phyloP scores from a whole-genome alignment of 306 rosid species.

The Pueraria montana region DNA sequence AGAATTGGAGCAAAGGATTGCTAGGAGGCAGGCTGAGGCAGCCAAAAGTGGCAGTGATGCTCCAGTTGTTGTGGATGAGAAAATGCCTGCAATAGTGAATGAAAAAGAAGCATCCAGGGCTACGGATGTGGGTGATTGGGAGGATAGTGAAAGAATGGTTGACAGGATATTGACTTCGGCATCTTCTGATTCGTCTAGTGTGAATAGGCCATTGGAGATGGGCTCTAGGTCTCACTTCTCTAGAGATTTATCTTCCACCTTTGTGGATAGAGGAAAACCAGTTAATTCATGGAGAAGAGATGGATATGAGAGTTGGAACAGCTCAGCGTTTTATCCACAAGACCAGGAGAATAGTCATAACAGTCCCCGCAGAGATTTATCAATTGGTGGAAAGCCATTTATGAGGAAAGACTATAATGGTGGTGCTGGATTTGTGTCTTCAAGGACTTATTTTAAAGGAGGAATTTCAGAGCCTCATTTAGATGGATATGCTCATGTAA shows the following conservation, averaged over 20 bases:
- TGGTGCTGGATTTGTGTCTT: slow-evolving; percentile 66
- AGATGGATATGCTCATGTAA: slow-evolving; percentile 67
- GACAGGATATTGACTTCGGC: slow-evolving; percentile 84
- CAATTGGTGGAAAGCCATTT: slow-evolving; percentile 69
- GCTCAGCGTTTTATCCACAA: slow-evolving; percentile 64
- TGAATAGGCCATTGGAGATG: slow-evolving; percentile 71
- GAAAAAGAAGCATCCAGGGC: slow-evolving; percentile 69
- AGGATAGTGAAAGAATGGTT: slow-evolving; percentile 93
- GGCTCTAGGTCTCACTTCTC: slow-evolving; percentile 73
- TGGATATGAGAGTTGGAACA: slow-evolving; percentile 73
- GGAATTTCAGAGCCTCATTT: slow-evolving; percentile 66
- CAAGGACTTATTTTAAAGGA: slow-evolving; percentile 67
- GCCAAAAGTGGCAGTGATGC: slow-evolving; percentile 56
- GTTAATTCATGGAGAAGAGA: slow-evolving; percentile 87
- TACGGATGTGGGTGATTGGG: slow-evolving; percentile 86
- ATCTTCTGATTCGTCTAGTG: slow-evolving; percentile 84
- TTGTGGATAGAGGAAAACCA: slow-evolving; percentile 75
- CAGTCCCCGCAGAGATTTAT: slow-evolving; percentile 64
- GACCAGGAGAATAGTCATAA: slow-evolving; percentile 69
- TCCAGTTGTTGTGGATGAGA: slow-evolving; percentile 61
- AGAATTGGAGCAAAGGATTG: slow-evolving; percentile 94
- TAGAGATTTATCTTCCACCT: slow-evolving; percentile 67
- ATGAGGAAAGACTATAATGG: slow-evolving; percentile 75
- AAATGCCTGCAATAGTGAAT: slow-evolving; percentile 51
- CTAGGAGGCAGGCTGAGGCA: slow-evolving; percentile 80